Percentiles rank a stretch among this genome's conserved stretches.
Conservation (phyloP, 805 yeast species). For the Suhomyces pyralidae region DNA sequence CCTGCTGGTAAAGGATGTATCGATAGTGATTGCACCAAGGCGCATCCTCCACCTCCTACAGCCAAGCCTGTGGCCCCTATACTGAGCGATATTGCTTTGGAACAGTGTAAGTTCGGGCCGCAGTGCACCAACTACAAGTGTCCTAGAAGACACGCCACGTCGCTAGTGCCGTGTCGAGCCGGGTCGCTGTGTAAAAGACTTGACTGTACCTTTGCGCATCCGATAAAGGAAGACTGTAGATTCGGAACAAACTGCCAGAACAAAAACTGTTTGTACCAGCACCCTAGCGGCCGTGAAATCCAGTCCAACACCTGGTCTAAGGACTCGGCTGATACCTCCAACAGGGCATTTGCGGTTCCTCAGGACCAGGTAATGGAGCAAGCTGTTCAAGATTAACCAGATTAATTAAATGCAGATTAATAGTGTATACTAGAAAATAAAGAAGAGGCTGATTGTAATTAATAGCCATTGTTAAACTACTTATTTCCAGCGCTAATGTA, state of each 20-base stretch:
- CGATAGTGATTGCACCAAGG: slow-evolving; percentile 60
- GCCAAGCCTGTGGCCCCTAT: slow-evolving; percentile 22
- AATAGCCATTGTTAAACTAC: not conserved
- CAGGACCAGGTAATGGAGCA: slow-evolving; percentile 69
- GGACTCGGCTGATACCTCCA: slow-evolving; percentile 17
- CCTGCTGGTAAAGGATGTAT: slow-evolving; percentile 61
- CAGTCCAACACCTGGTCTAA: slow-evolving; percentile 37
- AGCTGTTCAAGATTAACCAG: slow-evolving; percentile 12
- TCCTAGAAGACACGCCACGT: slow-evolving; percentile 79
- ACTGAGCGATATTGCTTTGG: slow-evolving; percentile 52
- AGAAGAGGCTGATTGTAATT: not conserved
- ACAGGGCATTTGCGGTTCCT: slow-evolving; percentile 73
- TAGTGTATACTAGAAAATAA: not conserved
- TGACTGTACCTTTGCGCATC: slow-evolving; percentile 83
- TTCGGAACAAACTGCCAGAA: slow-evolving; percentile 76
- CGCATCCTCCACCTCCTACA: slow-evolving; percentile 75
- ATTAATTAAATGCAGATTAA: too few relatives aligned
- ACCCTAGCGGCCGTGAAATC: slow-evolving; percentile 69
- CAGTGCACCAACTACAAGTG: slow-evolving; percentile 77
- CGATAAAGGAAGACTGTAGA: slow-evolving; percentile 74
- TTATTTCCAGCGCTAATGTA: too few relatives aligned
- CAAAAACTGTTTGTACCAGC: slow-evolving; percentile 66
- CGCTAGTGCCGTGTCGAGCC: slow-evolving; percentile 72
- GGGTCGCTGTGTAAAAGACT: slow-evolving; percentile 75
- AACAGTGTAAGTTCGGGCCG: slow-evolving; percentile 77